These are phyloP conservation scores for Termitomyces sp. DNA, from an alignment of 768 basidiomycete genomes.

Conservation along the genomic window DNA sequence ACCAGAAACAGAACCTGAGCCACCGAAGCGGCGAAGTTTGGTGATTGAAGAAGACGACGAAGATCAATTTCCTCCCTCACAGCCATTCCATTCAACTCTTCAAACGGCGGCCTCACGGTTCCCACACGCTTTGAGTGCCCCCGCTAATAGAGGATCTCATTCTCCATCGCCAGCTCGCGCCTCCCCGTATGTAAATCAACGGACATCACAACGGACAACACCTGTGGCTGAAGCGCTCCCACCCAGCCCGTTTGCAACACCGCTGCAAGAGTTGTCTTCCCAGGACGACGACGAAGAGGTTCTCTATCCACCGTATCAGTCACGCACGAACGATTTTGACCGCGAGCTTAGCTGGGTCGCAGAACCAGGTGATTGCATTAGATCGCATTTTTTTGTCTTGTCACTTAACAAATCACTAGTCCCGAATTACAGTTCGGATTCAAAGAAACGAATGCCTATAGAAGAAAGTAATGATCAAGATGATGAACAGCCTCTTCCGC, in stretches of 20 bases:
- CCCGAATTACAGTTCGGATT: slow-evolving; percentile 33
- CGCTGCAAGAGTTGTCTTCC: slow-evolving; percentile 57
- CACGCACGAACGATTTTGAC: slow-evolving; percentile 46
- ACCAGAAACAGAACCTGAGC: slow-evolving; percentile 33
- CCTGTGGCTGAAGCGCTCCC: slow-evolving; percentile 60
- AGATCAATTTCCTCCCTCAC: slow-evolving; percentile 40
- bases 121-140: slow-evolving; percentile 51
- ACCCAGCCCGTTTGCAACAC: slow-evolving; percentile 70
- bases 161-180: slow-evolving; percentile 39
- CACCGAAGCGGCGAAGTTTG: slow-evolving; percentile 54
- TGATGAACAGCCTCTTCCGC: slow-evolving; percentile 44
- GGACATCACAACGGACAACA: slow-evolving; percentile 41
- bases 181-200: slow-evolving; percentile 45
- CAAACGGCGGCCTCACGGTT: slow-evolving; percentile 34
- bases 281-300: slow-evolving; percentile 69
- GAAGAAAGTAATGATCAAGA: slow-evolving; percentile 46
- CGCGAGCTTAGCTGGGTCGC: slow-evolving; percentile 78
- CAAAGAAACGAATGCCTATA: slow-evolving; percentile 62
- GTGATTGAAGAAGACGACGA: slow-evolving; percentile 73
- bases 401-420: not conserved
- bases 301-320: slow-evolving; percentile 50
- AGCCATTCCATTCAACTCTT: slow-evolving; percentile 37
- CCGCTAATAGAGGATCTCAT: slow-evolving; percentile 43
- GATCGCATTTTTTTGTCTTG: slow-evolving; percentile 1
- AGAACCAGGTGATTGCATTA: slow-evolving; percentile 54